A percentile compares a stretch with the other conserved stretches of the same genome.
Evolutionary conservation across 1,139 yeast species (phyloP).

Genomic region (Debaryomyces sp.): DNA sequence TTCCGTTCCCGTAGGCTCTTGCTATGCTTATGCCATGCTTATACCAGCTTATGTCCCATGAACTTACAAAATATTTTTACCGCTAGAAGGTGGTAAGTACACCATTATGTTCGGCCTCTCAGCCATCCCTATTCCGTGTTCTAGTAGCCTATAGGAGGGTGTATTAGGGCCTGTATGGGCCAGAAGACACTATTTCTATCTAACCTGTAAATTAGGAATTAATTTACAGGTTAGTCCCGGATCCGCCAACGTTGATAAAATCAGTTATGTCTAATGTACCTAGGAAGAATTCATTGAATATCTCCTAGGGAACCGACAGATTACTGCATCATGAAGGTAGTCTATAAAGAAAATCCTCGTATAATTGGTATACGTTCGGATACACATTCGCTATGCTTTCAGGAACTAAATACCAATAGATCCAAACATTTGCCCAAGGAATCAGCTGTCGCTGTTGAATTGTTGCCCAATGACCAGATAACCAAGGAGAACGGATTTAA

Average conservation of each 20-base stretch:
- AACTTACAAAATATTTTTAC: no score
- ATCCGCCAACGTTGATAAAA: not conserved
- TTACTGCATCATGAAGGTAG: slow-evolving; percentile 45
- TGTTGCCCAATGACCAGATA: slow-evolving; percentile 44
- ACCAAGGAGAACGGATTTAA: slow-evolving; percentile 46
- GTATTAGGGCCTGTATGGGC: not conserved
- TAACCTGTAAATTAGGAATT: not conserved
- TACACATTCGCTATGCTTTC: slow-evolving; percentile 53
- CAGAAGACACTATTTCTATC: not conserved
- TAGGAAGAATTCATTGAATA: not conserved
- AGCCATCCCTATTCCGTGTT: not conserved
- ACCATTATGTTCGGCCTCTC: no score
- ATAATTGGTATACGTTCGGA: slow-evolving; percentile 56
- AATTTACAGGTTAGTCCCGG: not conserved
- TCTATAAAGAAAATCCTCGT: slow-evolving; percentile 53
- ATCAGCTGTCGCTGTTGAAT: slow-evolving; percentile 56
- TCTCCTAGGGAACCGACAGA: not conserved
- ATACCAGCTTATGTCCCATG: no score
- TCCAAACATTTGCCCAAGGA: slow-evolving; percentile 12
- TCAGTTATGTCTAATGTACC: not conserved
- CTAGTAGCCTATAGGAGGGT: not conserved
- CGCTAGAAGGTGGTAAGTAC: no score
- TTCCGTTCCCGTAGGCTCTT: no score
- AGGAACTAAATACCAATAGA: slow-evolving; percentile 24
- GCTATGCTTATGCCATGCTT: no score